phyloP scores from a whole-genome alignment of 2,329 filamentous ascomycete genomes.

The Fusarium hostae region DNA sequence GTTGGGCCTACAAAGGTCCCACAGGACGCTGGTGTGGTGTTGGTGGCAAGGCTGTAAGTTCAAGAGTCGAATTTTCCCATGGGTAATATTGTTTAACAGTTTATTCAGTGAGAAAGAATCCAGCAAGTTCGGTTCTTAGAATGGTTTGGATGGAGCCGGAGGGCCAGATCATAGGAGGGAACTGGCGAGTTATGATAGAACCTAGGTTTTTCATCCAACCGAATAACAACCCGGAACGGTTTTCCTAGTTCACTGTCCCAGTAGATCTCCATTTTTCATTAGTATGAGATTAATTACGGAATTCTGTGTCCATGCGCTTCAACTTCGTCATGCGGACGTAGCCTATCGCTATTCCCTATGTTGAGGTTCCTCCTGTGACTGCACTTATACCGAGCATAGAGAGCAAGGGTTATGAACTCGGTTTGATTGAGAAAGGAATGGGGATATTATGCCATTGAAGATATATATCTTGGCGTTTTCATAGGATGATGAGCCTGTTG shows the following conservation, averaged over 20 bases:
- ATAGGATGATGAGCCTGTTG: no score
- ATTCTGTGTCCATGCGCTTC: no score
- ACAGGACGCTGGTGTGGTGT: not conserved
- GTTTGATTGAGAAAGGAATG: no score
- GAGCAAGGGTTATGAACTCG: no score
- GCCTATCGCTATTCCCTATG: fast-evolving
- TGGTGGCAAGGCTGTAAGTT: not conserved
- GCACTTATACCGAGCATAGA: not conserved
- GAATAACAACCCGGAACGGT: fast-evolving
- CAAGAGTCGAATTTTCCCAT: fast-evolving
- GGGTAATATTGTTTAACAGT: fast-evolving
- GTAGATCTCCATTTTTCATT: fast-evolving
- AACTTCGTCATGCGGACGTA: no score
- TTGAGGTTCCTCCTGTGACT: not conserved
- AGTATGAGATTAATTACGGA: fast-evolving
- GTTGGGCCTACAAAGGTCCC: not conserved
- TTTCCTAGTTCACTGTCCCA: not conserved
- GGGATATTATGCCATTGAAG: no score
- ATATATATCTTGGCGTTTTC: no score
- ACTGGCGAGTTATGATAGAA: not conserved
- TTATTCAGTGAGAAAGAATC: not conserved
- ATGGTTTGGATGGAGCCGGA: not conserved
- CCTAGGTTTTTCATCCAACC: not conserved
- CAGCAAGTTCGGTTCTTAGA: not conserved
- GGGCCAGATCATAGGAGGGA: fast-evolving